Evolutionary conservation across 345 rosid species (phyloP), one percentile per base, ranked within the genome.

Genomic region (Camelina neglecta): DNA sequence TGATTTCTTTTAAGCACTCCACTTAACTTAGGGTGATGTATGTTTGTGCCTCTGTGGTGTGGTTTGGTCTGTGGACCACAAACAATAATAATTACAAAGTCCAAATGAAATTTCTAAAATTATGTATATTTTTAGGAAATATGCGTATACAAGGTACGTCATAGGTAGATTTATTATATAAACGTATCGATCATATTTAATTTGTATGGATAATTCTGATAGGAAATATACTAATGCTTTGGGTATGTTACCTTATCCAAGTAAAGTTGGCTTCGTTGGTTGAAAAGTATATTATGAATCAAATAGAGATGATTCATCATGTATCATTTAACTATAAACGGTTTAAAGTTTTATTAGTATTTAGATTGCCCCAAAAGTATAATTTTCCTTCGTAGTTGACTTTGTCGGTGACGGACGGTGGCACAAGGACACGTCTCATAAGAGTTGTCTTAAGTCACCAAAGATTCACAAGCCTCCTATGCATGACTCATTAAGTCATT

Each of bases 351-450:
- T 8, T 42, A 24, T 7, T 20, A 35, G 38, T 6, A 35, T 6
- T 29, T 29, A 54, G 55, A 42, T 29, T 31, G 9, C 2, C 36
- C 1, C 7, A 2, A 2, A 42, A 31, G n/a, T 10, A 49, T 7
- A 26, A 64, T 3, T n/a, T 2, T 48, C 18, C 18, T 18, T 18
- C 67, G 24, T 59, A 12, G 48, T 50, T 61, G 74, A 50, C 39
- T 39, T 60, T 68, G 48, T 53, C 55, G 77, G 70, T 73, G 68
- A 72, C 33, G 78, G 68, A 72, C 33, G 78, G 67, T 66, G 60
- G 24, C 23, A 48, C 53, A 36, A 26, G 5, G 9, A 60, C 73
- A 67, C 68, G 68, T 67, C 41, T 59, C n/a, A 26, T 21, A 24
- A 1, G 12, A 48, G 59, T 13, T 75, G 67, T 75, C 16, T 67